These are phyloP conservation scores for Tuber brumale DNA, from an alignment of 495 filamentous ascomycete species.

Conservation along the genomic window DNA sequence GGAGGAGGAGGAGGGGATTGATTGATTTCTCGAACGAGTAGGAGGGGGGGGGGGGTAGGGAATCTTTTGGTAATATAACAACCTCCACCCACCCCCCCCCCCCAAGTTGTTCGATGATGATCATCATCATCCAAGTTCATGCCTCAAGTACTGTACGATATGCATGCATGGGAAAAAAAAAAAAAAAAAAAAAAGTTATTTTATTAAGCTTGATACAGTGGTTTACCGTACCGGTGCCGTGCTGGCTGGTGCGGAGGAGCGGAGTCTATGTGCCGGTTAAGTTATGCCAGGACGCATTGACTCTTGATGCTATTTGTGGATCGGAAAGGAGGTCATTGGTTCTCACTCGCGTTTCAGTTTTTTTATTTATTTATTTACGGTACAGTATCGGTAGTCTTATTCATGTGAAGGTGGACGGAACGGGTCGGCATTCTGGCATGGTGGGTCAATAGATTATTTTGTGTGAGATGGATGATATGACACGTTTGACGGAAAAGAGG, in stretches of 20 bases:
- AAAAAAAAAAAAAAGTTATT: too few species aligned
- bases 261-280: background rate
- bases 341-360: constrained; percentile 4
- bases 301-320: constrained; percentile 1
- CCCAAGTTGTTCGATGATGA: too few species aligned
- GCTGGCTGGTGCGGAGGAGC: background rate
- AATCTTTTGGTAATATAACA: too few species aligned
- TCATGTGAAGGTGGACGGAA: background rate
- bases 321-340: background rate
- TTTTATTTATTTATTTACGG: background rate
- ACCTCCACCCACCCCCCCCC: too few species aligned
- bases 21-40: too few species aligned
- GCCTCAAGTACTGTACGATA: background rate
- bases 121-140: too few species aligned
- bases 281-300: background rate
- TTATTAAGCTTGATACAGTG: background rate
- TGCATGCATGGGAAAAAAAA: background rate
- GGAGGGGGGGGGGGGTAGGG: too few species aligned
- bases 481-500: background rate
- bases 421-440: constrained; percentile 1
- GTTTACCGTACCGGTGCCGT: background rate
- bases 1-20: too few species aligned
- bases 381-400: background rate
- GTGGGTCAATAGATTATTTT: background rate
- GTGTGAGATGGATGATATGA: background rate